phyloP scores from a whole-genome alignment of 768 basidiomycete genomes.

The Boletus rubroflammeus region DNA sequence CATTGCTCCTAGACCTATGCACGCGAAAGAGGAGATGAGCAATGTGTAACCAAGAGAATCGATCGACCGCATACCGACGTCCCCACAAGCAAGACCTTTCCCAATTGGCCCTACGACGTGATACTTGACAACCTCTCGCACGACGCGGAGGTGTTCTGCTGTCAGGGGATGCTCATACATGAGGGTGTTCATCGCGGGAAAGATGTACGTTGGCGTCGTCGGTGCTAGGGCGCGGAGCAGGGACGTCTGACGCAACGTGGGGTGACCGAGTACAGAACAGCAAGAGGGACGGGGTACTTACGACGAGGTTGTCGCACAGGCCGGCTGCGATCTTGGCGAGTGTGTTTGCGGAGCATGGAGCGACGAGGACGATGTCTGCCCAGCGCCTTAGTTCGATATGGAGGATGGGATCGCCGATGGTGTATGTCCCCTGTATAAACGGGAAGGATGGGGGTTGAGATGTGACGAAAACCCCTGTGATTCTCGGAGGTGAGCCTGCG shows the following conservation, averaged over 20 bases:
- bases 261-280: neutral
- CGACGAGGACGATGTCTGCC: slow-evolving; percentile 94
- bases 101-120: slow-evolving; percentile 83
- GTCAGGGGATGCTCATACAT: slow-evolving; percentile 98
- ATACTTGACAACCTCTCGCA: slow-evolving; percentile 76
- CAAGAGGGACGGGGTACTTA: slow-evolving; percentile 22
- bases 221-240: slow-evolving; percentile 83
- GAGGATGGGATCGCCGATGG: slow-evolving; percentile 86
- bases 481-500: slow-evolving; percentile 18
- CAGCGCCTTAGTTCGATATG: slow-evolving; percentile 94
- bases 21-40: neutral
- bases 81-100: slow-evolving; percentile 88
- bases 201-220: slow-evolving; percentile 81
- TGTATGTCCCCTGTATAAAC: slow-evolving; percentile 54
- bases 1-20: slow-evolving; percentile 87
- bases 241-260: slow-evolving; percentile 48
- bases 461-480: neutral
- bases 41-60: neutral
- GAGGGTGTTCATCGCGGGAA: slow-evolving; percentile 98
- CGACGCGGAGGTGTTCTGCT: slow-evolving; percentile 70
- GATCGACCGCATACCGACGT: slow-evolving; percentile 58
- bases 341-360: slow-evolving; percentile 96
- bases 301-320: slow-evolving; percentile 86
- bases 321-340: slow-evolving; percentile 90
- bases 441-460: neutral